A percentile compares a stretch with the other conserved stretches of the same genome.
These are phyloP conservation scores for Plenodomus lindquistii DNA, from an alignment of 2,329 filamentous ascomycete species.

Conservation along the genomic window DNA sequence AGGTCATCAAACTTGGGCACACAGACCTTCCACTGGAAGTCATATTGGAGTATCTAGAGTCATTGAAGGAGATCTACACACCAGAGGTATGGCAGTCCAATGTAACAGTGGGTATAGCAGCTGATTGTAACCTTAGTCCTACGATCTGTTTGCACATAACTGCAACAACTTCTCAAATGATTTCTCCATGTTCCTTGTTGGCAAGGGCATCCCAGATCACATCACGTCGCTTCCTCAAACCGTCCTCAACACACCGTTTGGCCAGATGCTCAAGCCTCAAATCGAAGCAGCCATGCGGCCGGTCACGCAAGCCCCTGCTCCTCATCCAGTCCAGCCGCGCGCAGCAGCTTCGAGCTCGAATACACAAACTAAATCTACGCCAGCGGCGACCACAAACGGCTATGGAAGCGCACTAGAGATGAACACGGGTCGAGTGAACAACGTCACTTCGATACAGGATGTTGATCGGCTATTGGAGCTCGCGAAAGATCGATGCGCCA, in stretches of 20 bases:
- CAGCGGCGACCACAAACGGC: slow-evolving; percentile 8
- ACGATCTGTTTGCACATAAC: slow-evolving; percentile 71
- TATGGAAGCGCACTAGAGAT: slow-evolving; percentile 19
- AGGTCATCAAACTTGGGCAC: slow-evolving; percentile 72
- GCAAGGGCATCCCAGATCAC: slow-evolving; percentile 83
- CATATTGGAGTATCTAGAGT: slow-evolving; percentile 85
- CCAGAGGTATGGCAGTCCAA: slow-evolving; percentile 59
- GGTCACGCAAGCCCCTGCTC: slow-evolving; percentile 62
- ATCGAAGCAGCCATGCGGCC: slow-evolving; percentile 67
- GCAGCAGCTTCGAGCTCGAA: slow-evolving; percentile 11
- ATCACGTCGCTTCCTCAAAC: slow-evolving; percentile 84
- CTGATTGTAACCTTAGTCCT: slow-evolving; percentile 26
- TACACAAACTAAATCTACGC: slow-evolving; percentile 10
- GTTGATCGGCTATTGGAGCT: slow-evolving; percentile 63
- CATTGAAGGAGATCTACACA: slow-evolving; percentile 80
- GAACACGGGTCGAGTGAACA: slow-evolving; percentile 59
- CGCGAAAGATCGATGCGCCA: slow-evolving; percentile 69
- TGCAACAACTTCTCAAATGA: slow-evolving; percentile 98
- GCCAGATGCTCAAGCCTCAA: slow-evolving; percentile 82
- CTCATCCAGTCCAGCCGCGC: slow-evolving; percentile 27
- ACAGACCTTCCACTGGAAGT: slow-evolving; percentile 81
- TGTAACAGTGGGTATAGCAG: neutral
- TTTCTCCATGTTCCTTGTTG: slow-evolving; percentile 84
- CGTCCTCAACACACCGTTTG: slow-evolving; percentile 84
- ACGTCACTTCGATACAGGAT: slow-evolving; percentile 61